Conservation (phyloP, 2,329 filamentous ascomycete genomes). For the Drechslerella dactyloides region DNA sequence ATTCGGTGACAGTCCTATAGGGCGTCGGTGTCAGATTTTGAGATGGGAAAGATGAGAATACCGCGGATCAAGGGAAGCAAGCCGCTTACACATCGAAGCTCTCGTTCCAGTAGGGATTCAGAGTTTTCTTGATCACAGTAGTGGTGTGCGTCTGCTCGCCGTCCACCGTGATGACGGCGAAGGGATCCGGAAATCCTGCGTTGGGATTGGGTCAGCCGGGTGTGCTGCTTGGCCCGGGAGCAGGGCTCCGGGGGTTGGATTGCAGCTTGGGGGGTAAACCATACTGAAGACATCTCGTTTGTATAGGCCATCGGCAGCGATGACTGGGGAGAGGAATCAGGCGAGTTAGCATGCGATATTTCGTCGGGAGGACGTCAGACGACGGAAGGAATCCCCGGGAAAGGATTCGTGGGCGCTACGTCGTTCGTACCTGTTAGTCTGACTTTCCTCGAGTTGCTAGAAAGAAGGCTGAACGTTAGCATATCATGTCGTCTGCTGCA, state of each 20-base stretch:
- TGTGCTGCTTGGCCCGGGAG: constrained; percentile 18
- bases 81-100: constrained; percentile 88
- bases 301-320: constrained; percentile 96
- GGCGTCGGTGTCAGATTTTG: constrained; percentile 50
- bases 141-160: constrained; percentile 99
- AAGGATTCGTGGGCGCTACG: constrained; percentile 5
- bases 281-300: constrained; percentile 99
- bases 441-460: constrained; percentile 51
- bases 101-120: constrained; percentile 99
- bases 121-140: constrained; percentile 90
- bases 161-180: constrained; percentile 94
- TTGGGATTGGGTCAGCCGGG: constrained; percentile 17
- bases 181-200: constrained; percentile 93
- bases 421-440: constrained; percentile 44
- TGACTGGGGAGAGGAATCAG: constrained; percentile 68
- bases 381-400: constrained; percentile 4
- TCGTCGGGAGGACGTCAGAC: constrained; percentile 7
- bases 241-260: constrained; percentile 55
- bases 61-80: background rate
- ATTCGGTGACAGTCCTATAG: constrained; percentile 82
- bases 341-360: constrained; percentile 10
- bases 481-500: constrained; percentile 41
- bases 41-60: background rate
- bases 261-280: constrained; percentile 60
- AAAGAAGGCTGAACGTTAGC: constrained; percentile 38